Percentiles rank a stretch among this genome's conserved stretches.
Conservation (phyloP, 2,329 filamentous ascomycete genomes). For the Drechslerella coelobrocha region DNA sequence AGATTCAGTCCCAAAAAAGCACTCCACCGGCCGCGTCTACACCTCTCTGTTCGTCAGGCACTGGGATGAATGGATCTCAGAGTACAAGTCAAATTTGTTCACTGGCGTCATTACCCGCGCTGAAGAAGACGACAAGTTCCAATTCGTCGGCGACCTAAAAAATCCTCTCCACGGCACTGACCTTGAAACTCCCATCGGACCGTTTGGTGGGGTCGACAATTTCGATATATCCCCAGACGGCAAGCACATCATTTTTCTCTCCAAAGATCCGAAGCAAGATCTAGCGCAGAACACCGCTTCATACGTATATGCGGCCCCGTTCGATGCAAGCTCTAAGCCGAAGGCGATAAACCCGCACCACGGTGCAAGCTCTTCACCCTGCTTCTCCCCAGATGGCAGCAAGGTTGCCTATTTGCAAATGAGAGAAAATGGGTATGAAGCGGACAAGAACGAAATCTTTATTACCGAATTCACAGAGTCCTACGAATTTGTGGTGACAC, state of each 20-base stretch:
- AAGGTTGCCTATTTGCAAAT: conserved; percentile 80
- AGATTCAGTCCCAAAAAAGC: conserved; percentile 66
- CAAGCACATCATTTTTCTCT: conserved; percentile 70
- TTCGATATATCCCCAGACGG: conserved; percentile 75
- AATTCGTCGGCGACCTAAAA: conserved; percentile 57
- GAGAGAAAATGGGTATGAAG: conserved; percentile 78
- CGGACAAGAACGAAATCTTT: conserved; percentile 69
- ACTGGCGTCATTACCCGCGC: conserved; percentile 67
- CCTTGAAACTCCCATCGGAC: conserved; percentile 73
- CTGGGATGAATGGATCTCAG: conserved; percentile 78
- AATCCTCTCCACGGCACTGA: conserved; percentile 70
- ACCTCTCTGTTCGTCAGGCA: conserved; percentile 78
- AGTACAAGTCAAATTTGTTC: conserved; percentile 75
- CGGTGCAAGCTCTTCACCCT: conserved; percentile 57
- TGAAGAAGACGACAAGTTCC: conserved; percentile 54
- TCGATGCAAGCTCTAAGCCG: conserved; percentile 58
- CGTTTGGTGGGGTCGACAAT: conserved; percentile 80
- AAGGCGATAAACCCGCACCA: conserved; percentile 55
- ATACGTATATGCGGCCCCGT: conserved; percentile 70
- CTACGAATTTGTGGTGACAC: conserved; percentile 58
- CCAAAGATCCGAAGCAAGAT: conserved; percentile 75
- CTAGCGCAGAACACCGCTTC: conserved; percentile 79
- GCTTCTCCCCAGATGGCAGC: conserved; percentile 75
- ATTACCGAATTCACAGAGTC: conserved; percentile 52
- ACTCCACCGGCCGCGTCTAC: conserved; percentile 74